phyloP scores from a whole-genome alignment of 139 green algal genomes.

The Closterium sp. region DNA sequence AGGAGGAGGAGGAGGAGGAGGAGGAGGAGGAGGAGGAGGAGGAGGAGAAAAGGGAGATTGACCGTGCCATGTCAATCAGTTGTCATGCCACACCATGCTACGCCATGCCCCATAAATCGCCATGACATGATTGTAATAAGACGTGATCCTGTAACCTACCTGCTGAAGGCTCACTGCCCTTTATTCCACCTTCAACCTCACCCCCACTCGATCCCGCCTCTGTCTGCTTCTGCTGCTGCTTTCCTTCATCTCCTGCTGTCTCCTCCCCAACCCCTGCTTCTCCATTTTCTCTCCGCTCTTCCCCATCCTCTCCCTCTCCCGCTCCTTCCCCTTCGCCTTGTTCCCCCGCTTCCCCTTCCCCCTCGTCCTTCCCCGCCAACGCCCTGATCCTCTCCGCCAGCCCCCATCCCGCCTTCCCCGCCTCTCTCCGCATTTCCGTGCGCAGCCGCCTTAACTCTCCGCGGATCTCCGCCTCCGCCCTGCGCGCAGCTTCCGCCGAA shows the following conservation, averaged over 20 bases:
- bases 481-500: background rate
- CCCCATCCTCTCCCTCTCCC: background rate
- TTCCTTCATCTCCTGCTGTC: no score
- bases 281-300: background rate
- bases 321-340: background rate
- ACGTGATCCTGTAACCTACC: background rate
- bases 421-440: background rate
- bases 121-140: background rate
- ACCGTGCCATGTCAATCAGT: background rate
- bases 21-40: no score
- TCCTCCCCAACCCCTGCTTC: background rate
- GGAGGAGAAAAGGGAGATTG: no score
- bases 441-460: background rate
- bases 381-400: background rate
- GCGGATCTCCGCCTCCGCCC: background rate
- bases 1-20: no score
- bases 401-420: background rate
- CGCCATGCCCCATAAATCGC: background rate
- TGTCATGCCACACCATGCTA: background rate
- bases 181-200: background rate
- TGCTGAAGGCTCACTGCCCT: background rate
- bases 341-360: conserved; percentile 7
- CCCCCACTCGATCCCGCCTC: background rate
- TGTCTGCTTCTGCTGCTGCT: background rate
- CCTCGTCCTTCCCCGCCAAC: background rate